Evolutionary conservation across 2,329 filamentous ascomycete genomes (phyloP), one percentile per base, ranked within the genome.

Genomic region (Rutstroemia sp.): DNA sequence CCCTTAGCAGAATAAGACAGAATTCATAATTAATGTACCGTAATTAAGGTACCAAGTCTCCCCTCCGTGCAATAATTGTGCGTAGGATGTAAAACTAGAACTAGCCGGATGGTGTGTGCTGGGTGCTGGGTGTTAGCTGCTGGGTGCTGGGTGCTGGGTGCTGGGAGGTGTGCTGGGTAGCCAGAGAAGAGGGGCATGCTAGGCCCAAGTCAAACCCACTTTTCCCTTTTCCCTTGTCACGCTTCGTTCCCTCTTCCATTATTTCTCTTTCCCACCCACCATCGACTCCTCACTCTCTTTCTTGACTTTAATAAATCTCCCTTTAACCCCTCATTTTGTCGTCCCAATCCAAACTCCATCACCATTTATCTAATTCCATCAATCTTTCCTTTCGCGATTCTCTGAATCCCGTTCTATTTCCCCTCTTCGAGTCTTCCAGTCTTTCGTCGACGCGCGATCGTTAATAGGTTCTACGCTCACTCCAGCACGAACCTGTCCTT

Each of bases 281-380:
- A 58, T 60, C 54, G 19, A 39, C 45, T 27, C 45, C 52, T 58
- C 57, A 39, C 30, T 34, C 30, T 34, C 30, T 12, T 34, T 34
- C 30, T 63, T 63, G 62, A 61, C 63, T 63, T 61, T 60, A 62
- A 63, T 59, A 44, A 42, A 60, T 58, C 59, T 30, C 63, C 64
- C 57, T 62, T 64, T 63, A 61, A 63, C 64, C 51, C 37, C 52
- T 54, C 54, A 50, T 52, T 48, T 56, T 48, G 51, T 54, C 50
- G 17, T 19, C 41, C 41, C 9, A 21, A 42, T 42, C 39, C 39
- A 48, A 57, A 52, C 51, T 54, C 45, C 54, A 49, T 53, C 41
- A 51, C 52, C 51, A 62, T 65, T 63, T 57, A 59, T 59, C 57
- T 57, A 17, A 44, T 44, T 44, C 41, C 21, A 44, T 44, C 41